Conservation (phyloP, 2,329 filamentous ascomycete species). For the Trichoderma sp. region DNA sequence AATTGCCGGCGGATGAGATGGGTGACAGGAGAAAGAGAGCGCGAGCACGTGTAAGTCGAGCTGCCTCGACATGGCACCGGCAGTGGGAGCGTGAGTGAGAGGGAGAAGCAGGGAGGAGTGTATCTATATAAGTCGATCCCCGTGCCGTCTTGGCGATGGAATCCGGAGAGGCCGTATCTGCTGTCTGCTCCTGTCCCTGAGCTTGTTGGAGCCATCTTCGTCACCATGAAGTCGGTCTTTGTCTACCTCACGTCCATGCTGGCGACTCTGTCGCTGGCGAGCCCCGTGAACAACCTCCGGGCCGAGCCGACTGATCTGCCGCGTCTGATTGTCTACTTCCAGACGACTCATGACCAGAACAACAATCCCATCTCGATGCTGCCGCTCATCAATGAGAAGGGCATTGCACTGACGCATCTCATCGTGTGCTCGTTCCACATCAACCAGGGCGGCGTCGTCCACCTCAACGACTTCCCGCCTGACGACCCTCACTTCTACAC, state of each 20-base stretch:
- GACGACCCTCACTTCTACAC: constrained; percentile 60
- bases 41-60: not conserved
- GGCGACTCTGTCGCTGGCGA: constrained; percentile 17
- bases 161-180: not conserved
- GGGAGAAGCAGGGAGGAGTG: not conserved
- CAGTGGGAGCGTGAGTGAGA: not conserved
- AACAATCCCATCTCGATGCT: constrained; percentile 48
- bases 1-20: not conserved
- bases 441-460: constrained; percentile 63
- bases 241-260: constrained; percentile 14
- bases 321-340: constrained; percentile 50
- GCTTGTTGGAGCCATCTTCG: not conserved
- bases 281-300: constrained; percentile 3
- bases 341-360: constrained; percentile 41
- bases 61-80: not conserved
- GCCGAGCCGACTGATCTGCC: constrained; percentile 27
- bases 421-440: constrained; percentile 81
- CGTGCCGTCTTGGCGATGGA: constrained; percentile 1
- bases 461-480: constrained; percentile 74
- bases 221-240: constrained; percentile 18
- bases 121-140: not conserved
- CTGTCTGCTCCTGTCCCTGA: not conserved
- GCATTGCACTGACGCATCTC: constrained; percentile 65
- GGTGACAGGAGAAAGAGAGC: not conserved
- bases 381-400: constrained; percentile 40